A percentile compares a stretch with the other conserved stretches of the same genome.
Evolutionary conservation across 129 eudicot species (phyloP).

Genomic region (Ambrosia trifida): DNA sequence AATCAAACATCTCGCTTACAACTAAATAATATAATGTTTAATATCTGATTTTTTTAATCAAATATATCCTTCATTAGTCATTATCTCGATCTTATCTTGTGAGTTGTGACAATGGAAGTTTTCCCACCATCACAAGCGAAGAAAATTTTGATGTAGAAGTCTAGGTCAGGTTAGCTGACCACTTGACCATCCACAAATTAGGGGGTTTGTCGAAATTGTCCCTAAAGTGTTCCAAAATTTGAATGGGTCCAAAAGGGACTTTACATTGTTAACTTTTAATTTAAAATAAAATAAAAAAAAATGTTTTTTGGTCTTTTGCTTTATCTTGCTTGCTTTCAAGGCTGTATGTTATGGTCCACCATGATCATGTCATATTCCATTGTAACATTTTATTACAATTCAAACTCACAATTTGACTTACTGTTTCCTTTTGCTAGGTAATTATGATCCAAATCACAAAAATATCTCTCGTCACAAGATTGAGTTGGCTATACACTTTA

Average conservation of each 20-base stretch:
- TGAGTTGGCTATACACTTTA: neutral
- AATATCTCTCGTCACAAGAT: neutral
- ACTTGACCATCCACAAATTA: conserved; percentile 34
- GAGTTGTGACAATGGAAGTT: conserved; percentile 9
- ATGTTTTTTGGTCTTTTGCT: conserved; percentile 23
- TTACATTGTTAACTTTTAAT: conserved; percentile 26
- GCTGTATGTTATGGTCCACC: conserved; percentile 42
- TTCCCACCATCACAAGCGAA: conserved; percentile 34
- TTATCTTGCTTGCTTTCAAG: conserved; percentile 29
- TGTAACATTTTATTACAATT: conserved; percentile 13
- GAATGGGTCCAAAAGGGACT: conserved; percentile 39
- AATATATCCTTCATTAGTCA: neutral
- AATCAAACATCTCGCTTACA: neutral
- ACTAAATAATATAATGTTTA: neutral
- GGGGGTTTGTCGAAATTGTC: conserved; percentile 30
- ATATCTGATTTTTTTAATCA: neutral
- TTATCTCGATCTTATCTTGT: conserved; percentile 6
- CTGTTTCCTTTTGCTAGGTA: neutral
- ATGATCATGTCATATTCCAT: conserved; percentile 29
- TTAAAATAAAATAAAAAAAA: conserved; percentile 1
- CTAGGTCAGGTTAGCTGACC: conserved; percentile 21
- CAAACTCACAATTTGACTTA: neutral
- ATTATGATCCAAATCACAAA: neutral
- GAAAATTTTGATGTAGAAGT: conserved; percentile 7
- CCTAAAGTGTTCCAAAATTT: conserved; percentile 26